A percentile compares a stretch with the other conserved stretches of the same genome.
phyloP scores from a whole-genome alignment of 371 early-diverging fungal species.

The Fennellomyces sp. region DNA sequence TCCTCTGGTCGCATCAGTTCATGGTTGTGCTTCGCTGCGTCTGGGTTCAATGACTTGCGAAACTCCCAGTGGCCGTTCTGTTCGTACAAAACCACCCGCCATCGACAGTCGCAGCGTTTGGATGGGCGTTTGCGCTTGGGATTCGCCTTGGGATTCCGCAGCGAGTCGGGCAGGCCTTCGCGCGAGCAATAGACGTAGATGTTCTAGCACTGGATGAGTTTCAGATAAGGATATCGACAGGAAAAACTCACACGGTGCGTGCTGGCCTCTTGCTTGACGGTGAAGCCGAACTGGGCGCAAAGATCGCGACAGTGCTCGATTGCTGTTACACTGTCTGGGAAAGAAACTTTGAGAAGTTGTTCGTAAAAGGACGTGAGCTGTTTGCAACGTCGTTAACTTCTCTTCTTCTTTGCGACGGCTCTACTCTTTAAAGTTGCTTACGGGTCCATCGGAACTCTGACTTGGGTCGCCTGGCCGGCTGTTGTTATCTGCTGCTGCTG shows the following conservation, averaged over 20 bases:
- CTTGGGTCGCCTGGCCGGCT: background rate
- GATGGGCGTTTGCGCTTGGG: conserved; percentile 54
- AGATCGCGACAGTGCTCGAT: conserved; percentile 40
- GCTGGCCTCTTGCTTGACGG: conserved; percentile 36
- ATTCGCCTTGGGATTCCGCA: conserved; percentile 48
- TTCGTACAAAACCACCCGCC: conserved; percentile 61
- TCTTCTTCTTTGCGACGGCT: background rate
- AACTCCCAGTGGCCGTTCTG: conserved; percentile 59
- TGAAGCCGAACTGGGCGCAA: conserved; percentile 41
- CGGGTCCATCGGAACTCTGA: conserved; percentile 4
- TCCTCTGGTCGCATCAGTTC: conserved; percentile 58
- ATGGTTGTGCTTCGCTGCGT: conserved; percentile 62
- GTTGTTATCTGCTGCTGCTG: background rate
- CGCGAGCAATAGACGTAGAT: conserved; percentile 63
- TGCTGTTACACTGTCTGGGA: conserved; percentile 32
- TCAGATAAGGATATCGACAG: background rate
- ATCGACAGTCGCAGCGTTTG: conserved; percentile 60
- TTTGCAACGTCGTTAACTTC: background rate
- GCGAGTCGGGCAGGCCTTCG: conserved; percentile 57
- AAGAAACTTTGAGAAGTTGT: conserved; percentile 12
- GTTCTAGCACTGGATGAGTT: conserved; percentile 35
- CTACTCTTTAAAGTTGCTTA: background rate
- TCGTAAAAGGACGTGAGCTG: conserved; percentile 20
- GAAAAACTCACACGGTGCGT: conserved; percentile 10
- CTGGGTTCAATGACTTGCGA: conserved; percentile 62